Conservation (phyloP, 2,329 filamentous ascomycete species). For the Xylaria sp. region DNA sequence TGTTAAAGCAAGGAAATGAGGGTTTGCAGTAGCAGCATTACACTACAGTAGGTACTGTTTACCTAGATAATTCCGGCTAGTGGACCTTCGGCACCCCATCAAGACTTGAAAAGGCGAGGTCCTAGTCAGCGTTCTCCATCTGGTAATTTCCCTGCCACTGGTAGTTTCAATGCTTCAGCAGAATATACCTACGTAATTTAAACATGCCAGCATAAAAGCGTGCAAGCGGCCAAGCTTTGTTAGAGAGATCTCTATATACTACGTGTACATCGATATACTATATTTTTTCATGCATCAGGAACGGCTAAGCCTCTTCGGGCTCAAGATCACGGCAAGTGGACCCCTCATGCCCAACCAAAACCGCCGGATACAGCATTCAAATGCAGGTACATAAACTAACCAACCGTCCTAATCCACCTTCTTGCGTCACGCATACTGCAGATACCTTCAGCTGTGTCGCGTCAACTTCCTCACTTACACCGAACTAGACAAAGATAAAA, state of each 20-base stretch:
- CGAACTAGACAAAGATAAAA: conserved; percentile 7
- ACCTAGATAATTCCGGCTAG: neutral
- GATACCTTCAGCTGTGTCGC: conserved; percentile 11
- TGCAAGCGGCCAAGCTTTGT: conserved; percentile 1
- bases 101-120: conserved; percentile 4
- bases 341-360: conserved; percentile 20
- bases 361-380: conserved; percentile 3
- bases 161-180: neutral
- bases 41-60: neutral
- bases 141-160: neutral
- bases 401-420: conserved; percentile 10
- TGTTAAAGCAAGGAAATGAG: conserved; percentile 22
- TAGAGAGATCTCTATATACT: neutral
- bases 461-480: conserved; percentile 23
- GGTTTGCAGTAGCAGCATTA: conserved; percentile 9
- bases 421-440: conserved; percentile 20
- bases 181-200: conserved; percentile 3
- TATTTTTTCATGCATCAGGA: conserved; percentile 34
- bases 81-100: conserved; percentile 1
- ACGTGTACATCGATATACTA: conserved; percentile 19
- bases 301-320: conserved; percentile 25
- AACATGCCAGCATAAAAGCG: conserved; percentile 7
- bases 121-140: neutral
- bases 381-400: conserved; percentile 36
- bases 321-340: conserved; percentile 26